Base-by-base conservation (phyloP, 2,329 filamentous ascomycete species). In the Trichoderma afroharzianum region DNA sequence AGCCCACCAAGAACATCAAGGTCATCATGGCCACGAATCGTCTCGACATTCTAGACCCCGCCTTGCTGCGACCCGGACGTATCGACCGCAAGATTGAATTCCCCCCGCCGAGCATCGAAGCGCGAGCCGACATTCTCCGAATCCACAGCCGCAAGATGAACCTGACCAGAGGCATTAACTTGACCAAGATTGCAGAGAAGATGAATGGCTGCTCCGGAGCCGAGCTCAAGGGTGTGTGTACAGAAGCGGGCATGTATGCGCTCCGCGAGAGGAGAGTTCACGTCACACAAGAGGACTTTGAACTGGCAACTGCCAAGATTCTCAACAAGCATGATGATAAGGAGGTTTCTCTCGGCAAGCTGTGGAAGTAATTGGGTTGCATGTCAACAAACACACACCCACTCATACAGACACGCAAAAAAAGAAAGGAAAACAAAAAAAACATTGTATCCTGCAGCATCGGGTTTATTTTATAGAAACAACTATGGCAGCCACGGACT, bases 241-340 rank as follows among this genome's bases (percentile, higher is more conserved):
- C 96, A 59, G 96, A 99, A 83, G 94, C 96, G 3, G 96, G 96
- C 78, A 99, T 99, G 96, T 99, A 96, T 80, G 96, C 96, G 15
- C 87, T 99, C 75, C 91, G 96, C 77, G 96, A 99, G 85, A 88
- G 96, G 80, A 91, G 96, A 83, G 95, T 99, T 72, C 96, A 99
- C 82, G 96, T 99, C 76, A 99, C 96, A 47, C 96, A 99, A 82
- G 96, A 99, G 84, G 96, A 99, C 83, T 99, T 99, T 81, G 96
- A 99, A 82, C 88, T 99, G 74, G 96, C 96, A 39, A 99, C 96
- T 7, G 96, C 96, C 81, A 99, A 99, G 92, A 95, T 99, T 73
- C 88, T 99, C 81, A 98, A 99, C 90, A 98, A 98, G 88, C 96
- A 98, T 82, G 96, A 98, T 79, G 96, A 99, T 83, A 98, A 98